Evolutionary conservation across 768 basidiomycete genomes (phyloP), one percentile per base, ranked within the genome.

Genomic region (Paxillus involutus): DNA sequence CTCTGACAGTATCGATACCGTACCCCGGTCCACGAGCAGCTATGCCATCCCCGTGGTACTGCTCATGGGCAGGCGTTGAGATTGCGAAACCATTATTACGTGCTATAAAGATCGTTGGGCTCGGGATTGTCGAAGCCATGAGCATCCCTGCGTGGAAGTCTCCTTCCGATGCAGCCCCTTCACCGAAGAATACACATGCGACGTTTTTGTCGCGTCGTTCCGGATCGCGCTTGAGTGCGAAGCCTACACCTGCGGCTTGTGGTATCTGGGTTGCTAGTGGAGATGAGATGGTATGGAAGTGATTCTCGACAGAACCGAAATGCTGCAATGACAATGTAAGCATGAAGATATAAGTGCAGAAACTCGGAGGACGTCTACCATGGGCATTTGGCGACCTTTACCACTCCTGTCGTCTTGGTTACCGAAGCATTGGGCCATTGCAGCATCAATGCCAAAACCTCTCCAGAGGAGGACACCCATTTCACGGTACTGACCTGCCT

Each of bases 41-140:
- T 60, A 98, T 94, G 10, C 95, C 94, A 68, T 97, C 95, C 1
- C 94, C 95, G 55, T 88, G 80, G 67, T 83, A 98, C 63, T 97
- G 94, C 70, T 97, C 92, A 1, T 83, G 78, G 13, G 88, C 83
- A 0, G 94, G 94, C 4, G 94, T 97, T 45, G 91, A 94, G 67
- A 98, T 98, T 30, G 94, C 94, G 63, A 97, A 97, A 4, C 94
- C 93, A 62, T 96, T 96, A 61, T 89, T 89, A 33, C 88, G 82
- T 12, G 82, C 86, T 53, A 91, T 80, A 70, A 82, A 93, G 16
- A 91, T 68, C 4, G 85, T 84, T 3, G 89, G 89, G 2, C 85
- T 82, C 0, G 88, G 83, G 26, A 93, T 76, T 0, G 87, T 89
- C 3, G 88, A 91, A 24, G 87, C 87, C 44, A 91, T 78, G 51